Base-by-base conservation (phyloP, 352 stramenopile genomes). In the Phytophthora capsici region DNA sequence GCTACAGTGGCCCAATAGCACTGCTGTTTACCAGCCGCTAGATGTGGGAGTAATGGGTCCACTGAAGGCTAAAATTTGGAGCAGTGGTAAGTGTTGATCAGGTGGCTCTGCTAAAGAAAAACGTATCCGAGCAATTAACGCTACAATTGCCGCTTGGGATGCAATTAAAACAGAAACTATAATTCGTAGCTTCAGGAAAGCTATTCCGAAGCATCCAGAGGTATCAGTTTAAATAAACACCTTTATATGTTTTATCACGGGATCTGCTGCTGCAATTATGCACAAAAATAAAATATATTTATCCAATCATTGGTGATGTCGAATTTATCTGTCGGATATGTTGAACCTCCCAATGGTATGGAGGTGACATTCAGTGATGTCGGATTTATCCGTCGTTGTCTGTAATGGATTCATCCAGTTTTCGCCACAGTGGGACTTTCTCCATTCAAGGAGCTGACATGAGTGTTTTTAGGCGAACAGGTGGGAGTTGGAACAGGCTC, bases 1-100 rank as follows among this genome's bases (percentile, higher is more conserved):
- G n/a, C n/a, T n/a, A n/a, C n/a, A n/a, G n/a, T n/a, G n/a, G n/a
- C n/a, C n/a, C n/a, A n/a, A n/a, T n/a, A n/a, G n/a, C n/a, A n/a
- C n/a, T n/a, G n/a, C n/a, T n/a, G n/a, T n/a, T n/a, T n/a, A n/a
- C n/a, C n/a, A n/a, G n/a, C n/a, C n/a, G n/a, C n/a, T 25, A 5
- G 50, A 57, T 17, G 50, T 57, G 8, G 36, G 22, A 16, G 50
- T 57, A 40, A 47, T 48, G 23, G 37, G n/a, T n/a, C n/a, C n/a
- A n/a, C n/a, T n/a, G n/a, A n/a, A n/a, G 23, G 23, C 17, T 14
- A 46, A 37, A 23, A 36, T 34, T 10, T 4, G 25, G 7, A 51
- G 36, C 17, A 46, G 38, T 26, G 38, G n/a, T 13, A 46, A 8
- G 7, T 26, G 4, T 16, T 12, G 23, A 16, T 13, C 25, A 28